A percentile compares a stretch with the other conserved stretches of the same genome.
Evolutionary conservation across 768 basidiomycete species (phyloP).

Genomic region (Amanita rimosa): DNA sequence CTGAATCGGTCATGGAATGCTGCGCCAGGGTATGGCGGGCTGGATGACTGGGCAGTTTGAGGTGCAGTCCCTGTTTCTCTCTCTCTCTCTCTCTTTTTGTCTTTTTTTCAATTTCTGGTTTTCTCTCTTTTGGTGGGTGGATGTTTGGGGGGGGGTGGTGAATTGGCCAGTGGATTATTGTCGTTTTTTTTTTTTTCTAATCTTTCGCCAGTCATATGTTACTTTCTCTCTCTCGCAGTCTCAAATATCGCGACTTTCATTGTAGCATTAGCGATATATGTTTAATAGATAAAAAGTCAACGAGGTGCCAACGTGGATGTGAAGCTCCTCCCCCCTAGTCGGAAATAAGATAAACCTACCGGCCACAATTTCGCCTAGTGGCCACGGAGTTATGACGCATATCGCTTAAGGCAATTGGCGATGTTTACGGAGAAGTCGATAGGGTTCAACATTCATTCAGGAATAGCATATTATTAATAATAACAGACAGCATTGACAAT

Average conservation of each 20-base stretch:
- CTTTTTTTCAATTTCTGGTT: not conserved
- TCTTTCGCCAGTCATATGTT: too few species aligned
- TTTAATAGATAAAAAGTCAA: not conserved
- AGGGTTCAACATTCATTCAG: too few species aligned
- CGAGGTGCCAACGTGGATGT: not conserved
- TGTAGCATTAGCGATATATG: not conserved
- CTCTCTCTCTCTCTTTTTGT: too few species aligned
- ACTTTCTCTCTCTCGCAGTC: not conserved
- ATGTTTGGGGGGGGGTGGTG: not conserved
- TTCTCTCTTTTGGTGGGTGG: not conserved
- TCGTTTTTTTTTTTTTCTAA: not conserved
- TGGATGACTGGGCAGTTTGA: conserved; percentile 52
- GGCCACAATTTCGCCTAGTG: too few species aligned
- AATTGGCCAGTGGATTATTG: too few species aligned
- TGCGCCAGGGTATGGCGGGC: conserved; percentile 16
- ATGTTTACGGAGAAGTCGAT: too few species aligned
- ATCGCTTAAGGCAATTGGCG: not conserved
- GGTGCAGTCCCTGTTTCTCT: not conserved
- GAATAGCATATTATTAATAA: not conserved
- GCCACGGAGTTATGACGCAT: too few species aligned
- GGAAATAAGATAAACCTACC: too few species aligned
- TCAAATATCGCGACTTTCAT: not conserved
- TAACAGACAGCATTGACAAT: not conserved
- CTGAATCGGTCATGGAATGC: conserved; percentile 35
- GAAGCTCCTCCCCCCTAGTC: too few species aligned